phyloP scores from a whole-genome alignment of 1,284 basidiomycete genomes.

The Rhodotorula sp. region DNA sequence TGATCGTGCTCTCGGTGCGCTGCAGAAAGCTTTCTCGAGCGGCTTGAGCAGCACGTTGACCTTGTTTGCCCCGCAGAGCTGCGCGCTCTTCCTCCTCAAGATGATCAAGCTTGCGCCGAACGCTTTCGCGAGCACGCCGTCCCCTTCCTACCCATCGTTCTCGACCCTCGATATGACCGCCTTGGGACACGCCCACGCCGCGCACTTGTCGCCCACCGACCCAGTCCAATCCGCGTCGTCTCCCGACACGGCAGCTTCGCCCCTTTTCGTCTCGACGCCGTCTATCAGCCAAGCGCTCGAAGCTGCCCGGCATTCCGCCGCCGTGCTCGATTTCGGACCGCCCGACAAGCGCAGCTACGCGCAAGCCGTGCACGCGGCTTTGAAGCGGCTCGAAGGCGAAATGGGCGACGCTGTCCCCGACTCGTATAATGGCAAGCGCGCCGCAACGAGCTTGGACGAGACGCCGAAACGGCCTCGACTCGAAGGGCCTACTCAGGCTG shows the following conservation, averaged over 20 bases:
- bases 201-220: conserved; percentile 1
- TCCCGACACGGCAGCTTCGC: conserved; percentile 23
- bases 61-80: conserved; percentile 3
- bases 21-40: neutral
- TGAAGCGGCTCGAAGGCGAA: conserved; percentile 30
- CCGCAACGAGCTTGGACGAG: neutral
- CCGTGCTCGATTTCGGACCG: conserved; percentile 24
- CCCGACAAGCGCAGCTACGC: conserved; percentile 18
- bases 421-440: neutral
- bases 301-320: conserved; percentile 20
- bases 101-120: conserved; percentile 39
- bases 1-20: conserved; percentile 30
- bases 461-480: neutral
- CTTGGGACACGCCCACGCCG: neutral
- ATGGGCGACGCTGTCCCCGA: neutral
- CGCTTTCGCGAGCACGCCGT: conserved; percentile 18
- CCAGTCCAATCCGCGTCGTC: conserved; percentile 17
- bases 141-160: conserved; percentile 16
- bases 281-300: conserved; percentile 25
- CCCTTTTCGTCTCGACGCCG: conserved; percentile 4
- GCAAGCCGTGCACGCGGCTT: conserved; percentile 25
- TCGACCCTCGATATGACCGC: neutral
- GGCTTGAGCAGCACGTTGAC: neutral
- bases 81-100: conserved; percentile 39
- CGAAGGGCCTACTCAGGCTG: neutral